Percentiles rank a stretch among this genome's conserved stretches.
phyloP scores from a whole-genome alignment of 108 stramenopile genomes.

The Aurantiochytrium sp. region DNA sequence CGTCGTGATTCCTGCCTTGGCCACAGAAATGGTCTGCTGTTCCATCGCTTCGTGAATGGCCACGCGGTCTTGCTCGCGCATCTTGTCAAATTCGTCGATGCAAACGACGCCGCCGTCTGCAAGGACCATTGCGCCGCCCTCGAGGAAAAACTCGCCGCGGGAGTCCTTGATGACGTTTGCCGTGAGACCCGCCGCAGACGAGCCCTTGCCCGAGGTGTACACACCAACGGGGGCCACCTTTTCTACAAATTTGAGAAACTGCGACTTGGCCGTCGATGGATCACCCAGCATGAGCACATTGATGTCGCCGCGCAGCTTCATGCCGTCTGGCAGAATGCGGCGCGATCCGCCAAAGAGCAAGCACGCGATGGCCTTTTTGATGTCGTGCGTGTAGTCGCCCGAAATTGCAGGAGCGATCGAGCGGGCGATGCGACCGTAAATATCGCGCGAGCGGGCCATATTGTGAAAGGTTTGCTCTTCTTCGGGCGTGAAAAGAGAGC shows the following conservation, averaged over 20 bases:
- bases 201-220: constrained; percentile 97
- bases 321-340: constrained; percentile 87
- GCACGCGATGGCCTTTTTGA: constrained; percentile 88
- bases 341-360: constrained; percentile 79
- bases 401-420: constrained; percentile 85
- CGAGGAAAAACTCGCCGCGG: constrained; percentile 92
- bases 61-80: constrained; percentile 91
- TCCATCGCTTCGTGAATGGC: constrained; percentile 99
- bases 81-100: constrained; percentile 98
- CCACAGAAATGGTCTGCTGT: constrained; percentile 98
- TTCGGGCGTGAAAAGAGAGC: constrained; percentile 66
- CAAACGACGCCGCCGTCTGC: constrained; percentile 98
- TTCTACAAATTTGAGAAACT: constrained; percentile 38
- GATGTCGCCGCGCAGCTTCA: constrained; percentile 89
- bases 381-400: constrained; percentile 92
- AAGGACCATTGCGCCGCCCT: constrained; percentile 98
- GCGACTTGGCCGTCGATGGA: constrained; percentile 68
- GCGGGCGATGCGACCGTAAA: constrained; percentile 74
- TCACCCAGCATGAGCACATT: constrained; percentile 94
- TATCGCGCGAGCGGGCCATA: constrained; percentile 65
- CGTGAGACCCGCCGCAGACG: constrained; percentile 90
- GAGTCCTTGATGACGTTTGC: constrained; percentile 81
- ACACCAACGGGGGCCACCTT: constrained; percentile 91
- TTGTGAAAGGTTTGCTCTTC: constrained; percentile 87
- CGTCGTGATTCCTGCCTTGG: constrained; percentile 97